A percentile compares a stretch with the other conserved stretches of the same genome.
phyloP scores from a whole-genome alignment of 225 moss, liverwort and hornwort genomes.

The Sphagnum contortum region DNA sequence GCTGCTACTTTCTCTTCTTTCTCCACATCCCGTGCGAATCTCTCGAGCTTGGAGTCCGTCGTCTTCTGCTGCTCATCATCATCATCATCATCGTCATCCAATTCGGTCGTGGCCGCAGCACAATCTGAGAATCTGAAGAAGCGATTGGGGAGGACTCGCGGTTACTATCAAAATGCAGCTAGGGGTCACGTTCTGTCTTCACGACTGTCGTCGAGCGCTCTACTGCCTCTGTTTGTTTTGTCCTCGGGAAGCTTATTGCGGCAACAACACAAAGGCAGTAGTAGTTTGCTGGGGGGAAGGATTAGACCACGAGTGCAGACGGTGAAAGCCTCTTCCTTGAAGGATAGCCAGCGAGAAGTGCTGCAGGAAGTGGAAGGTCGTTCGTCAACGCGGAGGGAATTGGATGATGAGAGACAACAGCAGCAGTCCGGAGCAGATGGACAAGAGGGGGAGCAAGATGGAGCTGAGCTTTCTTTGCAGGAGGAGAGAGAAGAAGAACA shows the following conservation, averaged over 20 bases:
- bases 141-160: background rate
- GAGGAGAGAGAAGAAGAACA: too few relatives aligned
- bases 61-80: background rate
- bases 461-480: background rate
- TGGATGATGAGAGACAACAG: too few relatives aligned
- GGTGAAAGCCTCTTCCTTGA: constrained; percentile 15
- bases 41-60: background rate
- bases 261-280: constrained; percentile 7
- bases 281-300: constrained; percentile 4
- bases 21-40: constrained; percentile 7
- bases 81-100: background rate
- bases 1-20: constrained; percentile 5
- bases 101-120: background rate
- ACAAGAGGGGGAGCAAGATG: constrained; percentile 1
- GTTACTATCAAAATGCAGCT: background rate
- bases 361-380: constrained; percentile 25
- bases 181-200: constrained; percentile 5
- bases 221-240: constrained; percentile 20
- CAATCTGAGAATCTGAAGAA: constrained; percentile 1
- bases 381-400: too few relatives aligned
- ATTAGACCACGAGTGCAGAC: constrained; percentile 3
- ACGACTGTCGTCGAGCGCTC: constrained; percentile 5
- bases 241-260: constrained; percentile 5
- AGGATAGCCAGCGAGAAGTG: constrained; percentile 27
- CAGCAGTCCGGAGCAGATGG: too few relatives aligned